Conservation (phyloP, 495 filamentous ascomycete species). For the Podospora sp. region DNA sequence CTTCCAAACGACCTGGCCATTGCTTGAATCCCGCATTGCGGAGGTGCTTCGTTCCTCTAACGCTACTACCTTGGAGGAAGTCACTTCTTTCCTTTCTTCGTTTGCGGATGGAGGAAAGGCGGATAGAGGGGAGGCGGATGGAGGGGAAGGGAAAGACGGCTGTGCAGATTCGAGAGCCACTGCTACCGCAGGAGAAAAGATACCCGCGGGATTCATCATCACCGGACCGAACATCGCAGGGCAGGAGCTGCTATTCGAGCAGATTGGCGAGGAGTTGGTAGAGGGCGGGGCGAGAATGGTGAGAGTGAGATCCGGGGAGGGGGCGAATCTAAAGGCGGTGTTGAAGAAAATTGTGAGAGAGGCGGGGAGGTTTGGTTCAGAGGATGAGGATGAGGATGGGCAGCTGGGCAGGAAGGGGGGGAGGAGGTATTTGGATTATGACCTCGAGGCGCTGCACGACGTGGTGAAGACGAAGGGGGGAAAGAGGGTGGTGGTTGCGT, state of each 20-base stretch:
- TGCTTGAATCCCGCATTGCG: not conserved
- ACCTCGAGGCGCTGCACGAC: conserved; percentile 77
- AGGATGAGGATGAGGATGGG: conserved; percentile 49
- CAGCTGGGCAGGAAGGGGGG: conserved; percentile 60
- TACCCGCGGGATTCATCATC: conserved; percentile 80
- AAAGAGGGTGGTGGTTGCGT: conserved; percentile 69
- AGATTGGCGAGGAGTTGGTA: conserved; percentile 58
- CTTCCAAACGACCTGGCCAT: not conserved
- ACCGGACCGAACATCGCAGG: conserved; percentile 86
- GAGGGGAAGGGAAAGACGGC: conserved; percentile 60
- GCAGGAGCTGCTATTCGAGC: conserved; percentile 71
- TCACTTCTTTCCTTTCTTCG: not conserved
- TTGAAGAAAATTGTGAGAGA: conserved; percentile 83
- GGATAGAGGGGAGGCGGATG: conserved; percentile 57
- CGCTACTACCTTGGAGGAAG: not conserved
- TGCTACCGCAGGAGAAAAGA: conserved; percentile 38
- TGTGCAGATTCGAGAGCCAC: no score
- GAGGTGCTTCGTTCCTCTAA: not conserved
- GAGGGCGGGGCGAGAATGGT: conserved; percentile 60
- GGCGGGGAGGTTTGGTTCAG: conserved; percentile 16
- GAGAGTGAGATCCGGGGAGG: conserved; percentile 75
- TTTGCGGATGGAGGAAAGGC: conserved; percentile 35
- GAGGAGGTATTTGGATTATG: conserved; percentile 82
- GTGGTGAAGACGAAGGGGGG: conserved; percentile 58
- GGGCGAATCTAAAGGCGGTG: conserved; percentile 76